These are phyloP conservation scores for Daldinia grandis DNA, from an alignment of 495 filamentous ascomycete species.

Conservation along the genomic window DNA sequence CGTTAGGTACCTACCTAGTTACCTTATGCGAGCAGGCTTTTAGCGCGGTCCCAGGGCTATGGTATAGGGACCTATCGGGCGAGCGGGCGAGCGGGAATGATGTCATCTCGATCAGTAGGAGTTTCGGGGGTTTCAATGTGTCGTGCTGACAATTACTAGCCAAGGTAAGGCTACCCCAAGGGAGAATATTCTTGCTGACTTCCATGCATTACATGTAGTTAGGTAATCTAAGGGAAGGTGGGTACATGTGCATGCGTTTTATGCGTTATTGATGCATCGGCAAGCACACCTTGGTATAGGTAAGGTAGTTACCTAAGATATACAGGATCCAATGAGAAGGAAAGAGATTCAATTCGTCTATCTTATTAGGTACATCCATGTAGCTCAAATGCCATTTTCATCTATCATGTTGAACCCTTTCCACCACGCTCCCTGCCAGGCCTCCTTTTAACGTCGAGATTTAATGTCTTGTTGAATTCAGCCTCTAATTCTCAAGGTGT, in stretches of 20 bases:
- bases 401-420: conserved; percentile 8
- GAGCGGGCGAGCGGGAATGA: conserved; percentile 38
- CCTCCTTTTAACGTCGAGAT: background rate
- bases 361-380: background rate
- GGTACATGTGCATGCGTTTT: background rate
- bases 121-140: conserved; percentile 1
- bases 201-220: conserved; percentile 19
- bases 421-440: background rate
- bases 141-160: conserved; percentile 33
- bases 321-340: conserved; percentile 23
- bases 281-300: conserved; percentile 22
- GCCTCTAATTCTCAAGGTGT: background rate
- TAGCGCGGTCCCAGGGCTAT: conserved; percentile 37
- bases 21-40: conserved; percentile 6
- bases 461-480: conserved; percentile 4
- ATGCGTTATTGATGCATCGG: conserved; percentile 15
- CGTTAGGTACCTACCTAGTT: conserved; percentile 16
- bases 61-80: conserved; percentile 31
- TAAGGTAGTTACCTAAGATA: too few relatives aligned
- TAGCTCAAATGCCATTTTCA: conserved; percentile 20
- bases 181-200: conserved; percentile 9
- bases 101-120: conserved; percentile 25
- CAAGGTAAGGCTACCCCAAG: conserved; percentile 2
- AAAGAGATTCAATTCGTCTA: conserved; percentile 25
- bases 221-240: background rate